phyloP scores from a whole-genome alignment of 768 basidiomycete genomes.

The Agaricus sinodeliciosus region DNA sequence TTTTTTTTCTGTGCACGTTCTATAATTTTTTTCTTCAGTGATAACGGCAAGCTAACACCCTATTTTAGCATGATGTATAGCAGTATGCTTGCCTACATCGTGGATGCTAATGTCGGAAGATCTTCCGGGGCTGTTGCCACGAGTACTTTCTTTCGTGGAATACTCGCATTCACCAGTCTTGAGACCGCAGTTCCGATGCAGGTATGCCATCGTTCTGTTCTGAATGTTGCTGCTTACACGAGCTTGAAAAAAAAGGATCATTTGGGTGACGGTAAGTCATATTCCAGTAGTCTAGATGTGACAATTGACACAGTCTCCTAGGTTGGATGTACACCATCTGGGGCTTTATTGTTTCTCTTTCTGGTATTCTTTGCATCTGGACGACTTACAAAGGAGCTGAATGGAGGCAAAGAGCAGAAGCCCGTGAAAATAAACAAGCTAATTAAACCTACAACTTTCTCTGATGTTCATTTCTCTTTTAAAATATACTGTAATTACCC shows the following conservation, averaged over 20 bases:
- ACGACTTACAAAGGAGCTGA: conserved; percentile 49
- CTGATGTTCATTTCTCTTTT: too few relatives aligned
- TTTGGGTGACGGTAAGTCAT: conserved; percentile 61
- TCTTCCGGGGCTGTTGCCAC: conserved; percentile 16
- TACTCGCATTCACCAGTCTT: conserved; percentile 13
- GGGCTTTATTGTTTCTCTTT: conserved; percentile 41
- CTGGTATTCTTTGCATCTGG: conserved; percentile 51
- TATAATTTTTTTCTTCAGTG: neutral
- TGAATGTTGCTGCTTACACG: neutral
- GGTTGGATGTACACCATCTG: conserved; percentile 67
- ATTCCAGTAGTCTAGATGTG: too few relatives aligned
- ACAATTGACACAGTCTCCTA: conserved; percentile 12
- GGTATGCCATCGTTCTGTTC: conserved; percentile 4
- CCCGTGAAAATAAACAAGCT: neutral
- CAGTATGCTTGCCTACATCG: conserved; percentile 15
- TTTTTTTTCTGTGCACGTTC: conserved; percentile 62
- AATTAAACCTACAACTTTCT: too few relatives aligned
- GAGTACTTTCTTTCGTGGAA: conserved; percentile 14
- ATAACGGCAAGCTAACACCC: neutral
- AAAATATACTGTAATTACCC: too few relatives aligned
- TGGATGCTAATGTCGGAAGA: conserved; percentile 16
- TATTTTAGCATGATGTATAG: conserved; percentile 10
- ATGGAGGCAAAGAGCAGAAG: conserved; percentile 52
- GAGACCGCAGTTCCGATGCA: conserved; percentile 15
- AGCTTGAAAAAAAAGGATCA: conserved; percentile 34